Evolutionary conservation across 1,284 basidiomycete species (phyloP), one percentile per base, ranked within the genome.

Genomic region (Sanghuangporus baumii): DNA sequence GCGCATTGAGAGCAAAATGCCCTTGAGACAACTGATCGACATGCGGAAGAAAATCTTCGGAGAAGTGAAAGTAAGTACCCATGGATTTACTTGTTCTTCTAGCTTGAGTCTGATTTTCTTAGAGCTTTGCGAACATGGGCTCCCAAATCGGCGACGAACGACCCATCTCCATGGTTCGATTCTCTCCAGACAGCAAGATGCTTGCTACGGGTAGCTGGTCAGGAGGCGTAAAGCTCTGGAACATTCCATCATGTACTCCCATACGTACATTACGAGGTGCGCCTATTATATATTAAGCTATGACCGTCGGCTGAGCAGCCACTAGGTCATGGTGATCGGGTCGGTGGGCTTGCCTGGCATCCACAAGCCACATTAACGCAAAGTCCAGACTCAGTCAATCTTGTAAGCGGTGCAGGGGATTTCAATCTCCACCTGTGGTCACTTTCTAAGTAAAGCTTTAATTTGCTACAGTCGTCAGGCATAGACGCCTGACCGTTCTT

Each of bases 281-380:
- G 79, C 64, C n/a, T 62, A 16, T 26, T 47, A 23, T 48, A 4
- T 55, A 18, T 43, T 16, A 54, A 36, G 16, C 43, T 18, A n/a
- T n/a, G 16, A 18, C 26, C 47, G 47, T 37, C 59, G 16, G 16
- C 34, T 43, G 7, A 56, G 54, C 23, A 47, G 40, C 57, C 41
- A 57, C 40, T 69, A 88, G 94, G 91, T 0, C 96, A 98, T 69
- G 85, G 80, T 46, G 97, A 99, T 72, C 90, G 92, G 64, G 86
- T 99, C 18, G 94, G 96, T 55, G 97, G 97, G 16, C 86, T 98
- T 34, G 95, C 96, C 37, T 99, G 97, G 97, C 96, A 99, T 79
- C 97, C 97, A 0, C 80, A 86, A 69, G 95, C 96, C 18, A 98
- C 96, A 0, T 71, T 96, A n/a, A 79, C 84, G 0, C 91, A 93